Conservation (phyloP, 306 rosid species). For the Benincasa hispida region DNA sequence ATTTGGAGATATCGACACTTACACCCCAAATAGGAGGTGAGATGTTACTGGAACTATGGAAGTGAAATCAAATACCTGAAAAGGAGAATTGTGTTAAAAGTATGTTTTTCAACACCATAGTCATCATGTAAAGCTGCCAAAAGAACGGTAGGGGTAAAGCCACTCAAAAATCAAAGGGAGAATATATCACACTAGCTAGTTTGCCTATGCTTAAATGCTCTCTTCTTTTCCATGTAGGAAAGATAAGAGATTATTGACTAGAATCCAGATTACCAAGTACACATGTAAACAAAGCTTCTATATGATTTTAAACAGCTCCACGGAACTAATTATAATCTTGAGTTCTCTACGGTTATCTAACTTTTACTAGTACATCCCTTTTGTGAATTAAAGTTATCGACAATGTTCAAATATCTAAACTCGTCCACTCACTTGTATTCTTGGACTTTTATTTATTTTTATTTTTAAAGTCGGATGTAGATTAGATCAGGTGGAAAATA, state of each 20-base stretch:
- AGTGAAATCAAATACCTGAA: not conserved
- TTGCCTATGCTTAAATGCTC: not conserved
- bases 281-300: not conserved
- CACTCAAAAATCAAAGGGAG: not conserved
- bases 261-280: not conserved
- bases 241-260: not conserved
- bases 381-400: not conserved
- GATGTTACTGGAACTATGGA: not conserved
- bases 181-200: not conserved
- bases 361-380: not conserved
- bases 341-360: not conserved
- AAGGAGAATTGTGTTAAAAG: not conserved
- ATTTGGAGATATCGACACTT: not conserved
- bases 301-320: not conserved
- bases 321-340: not conserved
- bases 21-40: not conserved
- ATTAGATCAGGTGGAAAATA: not conserved
- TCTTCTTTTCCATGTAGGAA: not conserved
- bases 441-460: not conserved
- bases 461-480: not conserved
- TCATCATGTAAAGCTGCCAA: not conserved
- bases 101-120: not conserved
- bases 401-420: not conserved
- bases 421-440: not conserved
- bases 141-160: not conserved